Percentiles rank a stretch among this genome's conserved stretches.
Evolutionary conservation across 176 grass and related monocot species (phyloP).

Genomic region (Juncus inflexus): DNA sequence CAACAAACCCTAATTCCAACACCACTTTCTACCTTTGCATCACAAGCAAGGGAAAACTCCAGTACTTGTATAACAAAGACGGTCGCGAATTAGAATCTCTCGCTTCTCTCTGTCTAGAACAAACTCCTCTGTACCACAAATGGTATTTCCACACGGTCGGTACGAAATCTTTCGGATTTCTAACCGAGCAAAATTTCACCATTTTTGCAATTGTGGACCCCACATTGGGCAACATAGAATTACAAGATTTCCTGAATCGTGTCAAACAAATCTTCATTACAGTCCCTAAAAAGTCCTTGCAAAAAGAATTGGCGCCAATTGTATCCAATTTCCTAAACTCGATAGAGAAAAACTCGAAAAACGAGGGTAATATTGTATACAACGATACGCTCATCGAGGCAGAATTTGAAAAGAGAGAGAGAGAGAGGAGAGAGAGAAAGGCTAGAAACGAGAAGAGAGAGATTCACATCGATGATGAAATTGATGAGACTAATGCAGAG

Average conservation of each 20-base stretch:
- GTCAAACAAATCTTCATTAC: conserved; percentile 34
- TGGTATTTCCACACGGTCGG: conserved; percentile 78
- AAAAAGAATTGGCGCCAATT: conserved; percentile 35
- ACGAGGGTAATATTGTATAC: neutral
- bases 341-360: conserved; percentile 23
- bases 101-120: conserved; percentile 48
- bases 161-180: conserved; percentile 51
- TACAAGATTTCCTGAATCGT: conserved; percentile 50
- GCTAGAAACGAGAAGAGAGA: conserved; percentile 12
- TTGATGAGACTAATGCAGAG: conserved; percentile 5
- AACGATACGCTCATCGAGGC: conserved; percentile 3
- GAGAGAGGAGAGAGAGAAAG: conserved; percentile 26
- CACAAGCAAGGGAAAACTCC: conserved; percentile 25
- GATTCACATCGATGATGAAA: conserved; percentile 22
- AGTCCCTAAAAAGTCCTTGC: conserved; percentile 28
- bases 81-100: conserved; percentile 33
- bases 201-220: conserved; percentile 64
- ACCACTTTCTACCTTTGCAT: conserved; percentile 45
- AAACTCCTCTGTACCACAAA: conserved; percentile 46
- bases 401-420: conserved; percentile 12
- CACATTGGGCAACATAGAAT: conserved; percentile 34
- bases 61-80: conserved; percentile 28
- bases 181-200: conserved; percentile 48
- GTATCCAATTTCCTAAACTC: conserved; percentile 33
- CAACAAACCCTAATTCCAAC: neutral